Base-by-base conservation (phyloP, 768 basidiomycete genomes). In the Podaxis carcinomalis region DNA sequence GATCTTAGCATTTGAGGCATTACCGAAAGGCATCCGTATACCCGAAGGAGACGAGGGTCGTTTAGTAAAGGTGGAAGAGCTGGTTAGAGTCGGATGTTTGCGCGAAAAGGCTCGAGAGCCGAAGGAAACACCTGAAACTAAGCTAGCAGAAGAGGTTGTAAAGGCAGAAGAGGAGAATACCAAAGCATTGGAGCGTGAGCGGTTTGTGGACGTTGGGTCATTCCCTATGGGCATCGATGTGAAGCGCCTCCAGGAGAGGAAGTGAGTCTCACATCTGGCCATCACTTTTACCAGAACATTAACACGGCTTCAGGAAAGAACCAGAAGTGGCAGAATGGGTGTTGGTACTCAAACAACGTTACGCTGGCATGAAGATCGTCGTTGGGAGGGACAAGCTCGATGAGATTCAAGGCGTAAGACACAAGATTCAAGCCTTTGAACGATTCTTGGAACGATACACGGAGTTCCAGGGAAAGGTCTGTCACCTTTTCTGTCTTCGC, bases 171-270 rank as follows among this genome's bases (percentile, higher is more conserved):
- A 59, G 39, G 73, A 72, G 6, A 66, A 69, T 32, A 73, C 71
- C 55, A 70, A 66, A 13, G 68, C 67, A 21, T 72, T 71, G 27
- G 76, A 74, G 23, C 70, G 76, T 36, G 82, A 84, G 0, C 77
- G 87, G 4, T 92, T 93, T 66, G 88, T 93, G 23, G 90, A 93
- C 66, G 91, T 93, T 13, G 90, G 87, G 0, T 89, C 90, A n/a
- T 92, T 93, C 69, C 90, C 92, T 0, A 93, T 93, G 85, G 92
- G 93, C 5, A 93, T 95, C 59, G 92, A 95, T 68, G 90, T 93
- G 4, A 73, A 74, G 57, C 79, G 83, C 53, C 71, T 93, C 49
- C 83, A 83, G 63, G 79, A 83, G 64, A 87, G 87, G 72, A 87
- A 84, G 88, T 87, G 37, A 27, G 72, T 59, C 49, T 16, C 61